Base-by-base conservation (phyloP, 495 filamentous ascomycete species). In the Xanthoparmelia taractica region DNA sequence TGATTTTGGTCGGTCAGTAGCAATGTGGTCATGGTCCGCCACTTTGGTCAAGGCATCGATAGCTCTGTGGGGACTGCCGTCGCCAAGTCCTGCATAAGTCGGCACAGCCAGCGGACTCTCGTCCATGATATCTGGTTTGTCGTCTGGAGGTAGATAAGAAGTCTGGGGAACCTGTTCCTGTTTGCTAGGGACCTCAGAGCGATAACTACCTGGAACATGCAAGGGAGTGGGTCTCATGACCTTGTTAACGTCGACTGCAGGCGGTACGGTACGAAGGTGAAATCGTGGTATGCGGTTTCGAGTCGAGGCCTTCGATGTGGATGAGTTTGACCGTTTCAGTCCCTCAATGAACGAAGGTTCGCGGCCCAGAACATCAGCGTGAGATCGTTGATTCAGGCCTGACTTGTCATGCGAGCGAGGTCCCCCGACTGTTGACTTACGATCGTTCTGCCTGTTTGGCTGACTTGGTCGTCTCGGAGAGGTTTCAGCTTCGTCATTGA, bases 151-250 rank as follows among this genome's bases (percentile, higher is more conserved):
- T 50, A 62, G 62, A 18, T 62, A 64, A 15, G 41, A 15, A 4
- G 29, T n/a, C 27, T 25, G 38, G 11, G 60, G 59, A 29, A 47
- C 37, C n/a, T 25, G 7, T 15, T 17, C 36, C 25, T 12, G 55
- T 40, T 45, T 52, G 45, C 41, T 29, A 23, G 58, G 57, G 8
- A 40, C 36, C 47, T 65, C 65, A 20, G 69, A 68, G 55, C 47
- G 56, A 63, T 58, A 69, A 65, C 65, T 71, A 27, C 67, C 65
- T 8, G 67, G 67, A 31, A 71, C 60, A 52, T 67, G 67, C 45
- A 34, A 47, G 6, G 61, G 33, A 20, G 29, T 37, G 15, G 65
- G 59, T 43, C 56, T 66, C 38, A 29, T 18, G 13, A 41, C 27
- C 36, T 60, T 63, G 43, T 59, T 61, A 41, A 59, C 57, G 38